Evolutionary conservation across 805 yeast species (phyloP), one percentile per base, ranked within the genome.

Genomic region (Candida anglica): DNA sequence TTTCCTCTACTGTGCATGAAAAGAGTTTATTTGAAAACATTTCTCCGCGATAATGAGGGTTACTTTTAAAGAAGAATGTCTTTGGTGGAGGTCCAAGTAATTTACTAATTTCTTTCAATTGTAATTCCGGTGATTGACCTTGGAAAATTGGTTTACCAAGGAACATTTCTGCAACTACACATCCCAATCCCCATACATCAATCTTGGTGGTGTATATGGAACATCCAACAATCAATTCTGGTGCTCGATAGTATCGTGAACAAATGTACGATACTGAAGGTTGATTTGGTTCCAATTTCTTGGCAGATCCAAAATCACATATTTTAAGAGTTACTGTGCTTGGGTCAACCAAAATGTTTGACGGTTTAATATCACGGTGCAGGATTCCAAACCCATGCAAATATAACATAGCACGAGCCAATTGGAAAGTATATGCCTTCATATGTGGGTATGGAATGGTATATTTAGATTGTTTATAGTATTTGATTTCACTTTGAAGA

Each of bases 151-250:
- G 95, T 53, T 78, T 81, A 11, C 97, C 97, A 42, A 88, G 73
- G 37, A 83, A 71, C 86, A 93, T 81, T 61, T 93, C 98, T 10
- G 97, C 96, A 40, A 93, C 65, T 22, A 93, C 96, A 66, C 98
- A 91, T 1, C 98, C 99, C 39, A 91, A 68, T 13, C 97, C 96
- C 99, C 99, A 93, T 50, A 89, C 83, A 58, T 93, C 99, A 39
- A 93, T 91, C 52, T 88, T 86, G 3, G 94, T 81, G 3, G 94
- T 78, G 58, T 93, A 93, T 24, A 81, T 73, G 39, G 89, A 77
- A 47, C 88, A 83, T 2, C 98, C 98, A 36, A 93, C 79, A 52
- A 93, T 85, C 40, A 93, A 73, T 59, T 93, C 99, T 0, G 99
- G 99, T 1, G 98, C 95, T 47, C 97, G 75, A 61, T 89, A 89